Conservation (phyloP, 2,329 filamentous ascomycete genomes). For the Cytospora chrysosperma region DNA sequence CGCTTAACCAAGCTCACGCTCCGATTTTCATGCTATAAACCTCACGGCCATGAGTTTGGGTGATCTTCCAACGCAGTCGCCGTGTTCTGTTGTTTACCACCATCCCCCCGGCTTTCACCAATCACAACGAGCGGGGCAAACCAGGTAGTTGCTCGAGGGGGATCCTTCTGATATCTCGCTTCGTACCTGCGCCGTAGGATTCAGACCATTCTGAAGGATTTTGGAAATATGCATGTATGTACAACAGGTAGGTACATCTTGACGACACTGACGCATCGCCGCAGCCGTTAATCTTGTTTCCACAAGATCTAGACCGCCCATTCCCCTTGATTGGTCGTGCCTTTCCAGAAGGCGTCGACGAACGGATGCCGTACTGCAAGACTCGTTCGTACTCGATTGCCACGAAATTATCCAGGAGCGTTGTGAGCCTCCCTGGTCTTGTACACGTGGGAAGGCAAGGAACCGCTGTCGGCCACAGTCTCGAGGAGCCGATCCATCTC, state of each 20-base stretch:
- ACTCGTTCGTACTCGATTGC: not conserved
- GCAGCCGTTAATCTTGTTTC: conserved; percentile 16
- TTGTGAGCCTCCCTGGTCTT: not conserved
- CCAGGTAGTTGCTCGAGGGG: conserved; percentile 3
- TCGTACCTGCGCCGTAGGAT: conserved; percentile 20
- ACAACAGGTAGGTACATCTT: too few relatives aligned
- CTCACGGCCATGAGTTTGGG: too few relatives aligned
- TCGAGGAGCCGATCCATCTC: not conserved
- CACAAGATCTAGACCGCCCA: not conserved
- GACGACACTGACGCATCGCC: conserved; percentile 7
- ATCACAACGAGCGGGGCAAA: conserved; percentile 6
- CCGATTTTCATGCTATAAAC: not conserved
- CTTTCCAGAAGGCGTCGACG: not conserved
- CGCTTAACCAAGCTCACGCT: not conserved
- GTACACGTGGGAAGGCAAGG: not conserved
- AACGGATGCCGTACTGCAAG: not conserved
- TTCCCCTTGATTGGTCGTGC: not conserved
- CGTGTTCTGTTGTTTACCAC: not conserved
- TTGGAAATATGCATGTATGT: not conserved
- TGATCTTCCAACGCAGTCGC: not conserved
- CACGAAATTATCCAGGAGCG: not conserved
- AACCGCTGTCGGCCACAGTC: not conserved
- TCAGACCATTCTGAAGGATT: conserved; percentile 15
- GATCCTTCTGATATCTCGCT: conserved; percentile 5
- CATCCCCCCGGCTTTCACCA: conserved; percentile 1